A percentile compares a stretch with the other conserved stretches of the same genome.
Conservation (phyloP, 208 protist genomes). For the Tetramitus jugosus region DNA sequence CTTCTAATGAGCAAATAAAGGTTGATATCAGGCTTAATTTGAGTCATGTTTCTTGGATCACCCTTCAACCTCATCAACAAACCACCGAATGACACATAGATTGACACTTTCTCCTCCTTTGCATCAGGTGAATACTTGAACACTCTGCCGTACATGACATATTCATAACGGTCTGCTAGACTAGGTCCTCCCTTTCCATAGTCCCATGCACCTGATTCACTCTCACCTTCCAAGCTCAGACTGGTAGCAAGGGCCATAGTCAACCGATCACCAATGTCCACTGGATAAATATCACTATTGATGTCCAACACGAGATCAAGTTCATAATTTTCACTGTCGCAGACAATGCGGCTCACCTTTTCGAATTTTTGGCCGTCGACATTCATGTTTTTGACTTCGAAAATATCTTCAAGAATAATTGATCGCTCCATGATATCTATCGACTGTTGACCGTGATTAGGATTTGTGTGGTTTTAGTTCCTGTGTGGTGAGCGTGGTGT, state of each 20-base stretch:
- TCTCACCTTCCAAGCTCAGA: constrained; percentile 64
- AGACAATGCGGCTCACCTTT: constrained; percentile 53
- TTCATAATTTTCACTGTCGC: constrained; percentile 55
- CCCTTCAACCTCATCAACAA: constrained; percentile 87
- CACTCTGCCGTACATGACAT: constrained; percentile 93
- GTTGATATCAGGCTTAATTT: constrained; percentile 44
- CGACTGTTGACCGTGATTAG: too few relatives aligned
- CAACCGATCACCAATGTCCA: constrained; percentile 75
- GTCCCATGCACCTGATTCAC: background rate
- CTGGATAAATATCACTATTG: constrained; percentile 89
- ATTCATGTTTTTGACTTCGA: background rate
- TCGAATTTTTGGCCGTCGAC: constrained; percentile 23
- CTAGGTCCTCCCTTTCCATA: constrained; percentile 40
- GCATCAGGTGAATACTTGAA: constrained; percentile 82
- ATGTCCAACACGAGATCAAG: constrained; percentile 74
- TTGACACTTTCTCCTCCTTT: constrained; percentile 45
- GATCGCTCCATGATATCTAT: too few relatives aligned
- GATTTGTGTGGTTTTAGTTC: too few relatives aligned
- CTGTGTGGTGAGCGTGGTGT: too few relatives aligned
- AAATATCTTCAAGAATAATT: background rate
- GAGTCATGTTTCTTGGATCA: constrained; percentile 44
- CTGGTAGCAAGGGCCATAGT: constrained; percentile 83
- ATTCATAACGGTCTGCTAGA: constrained; percentile 88
- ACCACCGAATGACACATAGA: constrained; percentile 92
- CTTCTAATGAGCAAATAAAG: constrained; percentile 55